Conservation (phyloP, 345 rosid genomes). For the Rhodamnia rubescens region DNA sequence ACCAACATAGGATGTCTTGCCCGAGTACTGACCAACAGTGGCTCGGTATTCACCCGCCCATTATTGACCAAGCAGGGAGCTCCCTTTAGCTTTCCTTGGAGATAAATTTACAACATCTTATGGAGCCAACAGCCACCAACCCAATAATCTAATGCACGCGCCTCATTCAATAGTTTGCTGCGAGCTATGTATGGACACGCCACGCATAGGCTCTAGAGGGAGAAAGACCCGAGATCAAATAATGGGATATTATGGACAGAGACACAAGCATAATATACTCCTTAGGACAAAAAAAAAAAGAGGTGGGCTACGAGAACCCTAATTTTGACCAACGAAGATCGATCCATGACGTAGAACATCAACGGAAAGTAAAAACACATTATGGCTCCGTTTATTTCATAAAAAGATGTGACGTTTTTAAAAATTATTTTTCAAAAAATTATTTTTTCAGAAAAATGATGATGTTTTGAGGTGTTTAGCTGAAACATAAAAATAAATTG, state of each 20-base stretch:
- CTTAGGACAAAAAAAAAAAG: background rate
- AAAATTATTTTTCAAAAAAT: too few species aligned
- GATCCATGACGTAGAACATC: background rate
- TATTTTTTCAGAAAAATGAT: too few species aligned
- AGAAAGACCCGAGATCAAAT: background rate
- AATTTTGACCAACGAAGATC: background rate
- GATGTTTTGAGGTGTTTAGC: too few species aligned
- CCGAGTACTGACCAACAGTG: background rate
- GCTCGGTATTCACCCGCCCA: background rate
- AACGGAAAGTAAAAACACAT: background rate
- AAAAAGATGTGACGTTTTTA: too few species aligned
- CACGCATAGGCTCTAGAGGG: background rate
- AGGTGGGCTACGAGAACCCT: background rate
- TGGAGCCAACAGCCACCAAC: background rate
- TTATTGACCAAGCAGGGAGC: background rate
- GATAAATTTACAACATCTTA: background rate
- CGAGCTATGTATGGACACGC: background rate
- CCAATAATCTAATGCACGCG: background rate
- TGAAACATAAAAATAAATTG: too few species aligned
- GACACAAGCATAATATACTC: background rate
- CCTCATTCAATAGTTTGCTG: background rate
- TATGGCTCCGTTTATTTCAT: too few species aligned
- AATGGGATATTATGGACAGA: background rate
- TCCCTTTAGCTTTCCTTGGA: background rate
- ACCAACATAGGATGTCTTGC: background rate